A percentile compares a stretch with the other conserved stretches of the same genome.
These are phyloP conservation scores for Dendrocalamus sinicus DNA, from an alignment of 176 grass and related monocot species.

Conservation along the genomic window DNA sequence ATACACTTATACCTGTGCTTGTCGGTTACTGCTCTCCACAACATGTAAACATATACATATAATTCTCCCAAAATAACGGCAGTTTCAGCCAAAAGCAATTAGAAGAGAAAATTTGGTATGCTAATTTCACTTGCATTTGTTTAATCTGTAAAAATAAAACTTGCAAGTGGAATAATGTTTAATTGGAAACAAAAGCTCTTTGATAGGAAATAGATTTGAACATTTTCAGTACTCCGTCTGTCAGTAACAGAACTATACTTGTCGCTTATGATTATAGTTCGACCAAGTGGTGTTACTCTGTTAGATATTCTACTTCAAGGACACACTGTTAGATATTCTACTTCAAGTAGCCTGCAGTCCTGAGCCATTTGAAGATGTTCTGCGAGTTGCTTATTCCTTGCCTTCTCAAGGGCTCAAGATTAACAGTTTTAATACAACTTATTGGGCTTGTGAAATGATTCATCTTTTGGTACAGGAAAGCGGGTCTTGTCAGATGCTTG, in stretches of 20 bases:
- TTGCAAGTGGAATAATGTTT: background rate
- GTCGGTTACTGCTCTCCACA: background rate
- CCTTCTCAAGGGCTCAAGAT: background rate
- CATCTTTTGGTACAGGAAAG: constrained; percentile 65
- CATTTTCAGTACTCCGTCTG: background rate
- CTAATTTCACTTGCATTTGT: background rate
- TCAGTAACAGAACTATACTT: background rate
- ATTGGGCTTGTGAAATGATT: constrained; percentile 15
- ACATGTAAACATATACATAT: constrained; percentile 2
- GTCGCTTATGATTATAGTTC: constrained; percentile 15
- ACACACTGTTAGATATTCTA: constrained; percentile 2
- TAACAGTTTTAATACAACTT: background rate
- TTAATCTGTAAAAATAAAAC: background rate
- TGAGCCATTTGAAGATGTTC: constrained; percentile 2
- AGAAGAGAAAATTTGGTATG: background rate
- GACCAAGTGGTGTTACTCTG: background rate
- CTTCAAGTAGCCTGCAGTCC: background rate
- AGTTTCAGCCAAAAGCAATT: background rate
- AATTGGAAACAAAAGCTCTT: background rate
- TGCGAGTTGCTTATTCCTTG: background rate
- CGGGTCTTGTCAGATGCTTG: constrained; percentile 90
- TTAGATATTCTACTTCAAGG: constrained; percentile 6
- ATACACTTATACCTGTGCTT: background rate
- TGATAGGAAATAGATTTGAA: background rate
- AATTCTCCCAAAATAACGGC: background rate